Evolutionary conservation across 495 filamentous ascomycete genomes (phyloP), one percentile per base, ranked within the genome.

Genomic region (Parmelia sp.): DNA sequence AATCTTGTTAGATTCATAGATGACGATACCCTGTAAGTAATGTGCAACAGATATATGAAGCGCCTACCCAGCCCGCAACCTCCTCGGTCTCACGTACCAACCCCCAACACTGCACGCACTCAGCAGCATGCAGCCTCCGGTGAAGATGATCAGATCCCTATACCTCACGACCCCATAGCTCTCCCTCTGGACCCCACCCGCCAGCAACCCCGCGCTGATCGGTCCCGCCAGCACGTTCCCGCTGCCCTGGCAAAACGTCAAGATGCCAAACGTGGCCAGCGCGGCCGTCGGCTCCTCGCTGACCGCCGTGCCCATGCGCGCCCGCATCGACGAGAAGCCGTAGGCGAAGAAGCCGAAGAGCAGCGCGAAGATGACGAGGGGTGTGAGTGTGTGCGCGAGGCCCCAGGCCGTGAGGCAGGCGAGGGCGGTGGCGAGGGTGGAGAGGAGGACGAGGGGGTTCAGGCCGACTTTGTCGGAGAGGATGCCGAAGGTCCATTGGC

Each of bases 281-380:
- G 67, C 68, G 37, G 58, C 68, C 25, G 67, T 72, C 23, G 68
- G 70, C 21, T 72, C 71, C 23, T 67, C 62, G 49, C 65, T 74
- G 15, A 75, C 65, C 4, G 70, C 71, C 10, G 55, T 70, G 4
- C 66, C 71, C 68, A 76, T 74, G 25, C 70, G 60, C 3, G 65
- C 65, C 63, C 74, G 71, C 55, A 75, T 60, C 3, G 72, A 65
- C 6, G 67, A 67, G 57, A 73, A 78, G 15, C 73, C 75, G 14
- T 68, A 70, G 5, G 64, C 76, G 66, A 77, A 78, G 67, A 75
- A 74, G 27, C 76, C 76, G 58, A 75, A 77, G 0, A 75, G 39
- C 17, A 76, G 42, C 29, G 71, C 42, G 62, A 75, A 78, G 0
- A 73, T 59, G 6, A 74, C 11, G n/a, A 49, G 27, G 8, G 23